Evolutionary conservation across 2,329 filamentous ascomycete genomes (phyloP).

Genomic region (Laburnicola sp.): DNA sequence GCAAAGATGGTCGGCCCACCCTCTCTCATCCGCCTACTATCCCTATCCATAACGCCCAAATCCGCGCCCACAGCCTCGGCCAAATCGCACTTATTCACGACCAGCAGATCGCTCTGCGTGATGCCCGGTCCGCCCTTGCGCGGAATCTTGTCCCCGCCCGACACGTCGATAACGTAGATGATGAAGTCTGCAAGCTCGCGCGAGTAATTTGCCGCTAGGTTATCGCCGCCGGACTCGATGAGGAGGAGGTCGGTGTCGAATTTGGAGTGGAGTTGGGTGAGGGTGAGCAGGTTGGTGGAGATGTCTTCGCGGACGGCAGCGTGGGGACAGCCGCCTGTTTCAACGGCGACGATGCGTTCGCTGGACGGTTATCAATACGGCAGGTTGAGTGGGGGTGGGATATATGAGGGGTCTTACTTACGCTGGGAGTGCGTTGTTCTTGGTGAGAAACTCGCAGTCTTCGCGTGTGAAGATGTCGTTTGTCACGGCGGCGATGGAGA

Average conservation of each 20-base stretch:
- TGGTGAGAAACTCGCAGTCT: constrained; percentile 95
- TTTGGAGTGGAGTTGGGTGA: constrained; percentile 82
- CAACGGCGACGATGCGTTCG: constrained; percentile 86
- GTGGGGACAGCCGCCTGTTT: constrained; percentile 96
- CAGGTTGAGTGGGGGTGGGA: too few species aligned
- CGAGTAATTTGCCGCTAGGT: constrained; percentile 94
- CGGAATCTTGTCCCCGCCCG: constrained; percentile 94
- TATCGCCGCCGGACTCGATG: constrained; percentile 95
- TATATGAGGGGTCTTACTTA: too few species aligned
- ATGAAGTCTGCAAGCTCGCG: constrained; percentile 96
- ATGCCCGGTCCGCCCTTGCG: constrained; percentile 96
- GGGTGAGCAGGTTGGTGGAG: constrained; percentile 84
- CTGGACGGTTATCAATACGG: too few species aligned
- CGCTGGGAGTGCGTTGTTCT: constrained; percentile 79
- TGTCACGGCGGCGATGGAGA: constrained; percentile 91
- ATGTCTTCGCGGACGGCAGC: constrained; percentile 98
- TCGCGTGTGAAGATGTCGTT: constrained; percentile 99
- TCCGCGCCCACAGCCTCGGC: constrained; percentile 90
- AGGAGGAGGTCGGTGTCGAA: constrained; percentile 83
- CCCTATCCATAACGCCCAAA: constrained; percentile 88
- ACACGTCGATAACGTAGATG: constrained; percentile 97
- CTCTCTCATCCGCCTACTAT: constrained; percentile 90
- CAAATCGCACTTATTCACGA: constrained; percentile 97
- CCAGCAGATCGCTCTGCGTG: constrained; percentile 88
- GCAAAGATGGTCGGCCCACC: constrained; percentile 95